Evolutionary conservation across 2,329 filamentous ascomycete genomes (phyloP).

Genomic region (Penicillium rolfsii): DNA sequence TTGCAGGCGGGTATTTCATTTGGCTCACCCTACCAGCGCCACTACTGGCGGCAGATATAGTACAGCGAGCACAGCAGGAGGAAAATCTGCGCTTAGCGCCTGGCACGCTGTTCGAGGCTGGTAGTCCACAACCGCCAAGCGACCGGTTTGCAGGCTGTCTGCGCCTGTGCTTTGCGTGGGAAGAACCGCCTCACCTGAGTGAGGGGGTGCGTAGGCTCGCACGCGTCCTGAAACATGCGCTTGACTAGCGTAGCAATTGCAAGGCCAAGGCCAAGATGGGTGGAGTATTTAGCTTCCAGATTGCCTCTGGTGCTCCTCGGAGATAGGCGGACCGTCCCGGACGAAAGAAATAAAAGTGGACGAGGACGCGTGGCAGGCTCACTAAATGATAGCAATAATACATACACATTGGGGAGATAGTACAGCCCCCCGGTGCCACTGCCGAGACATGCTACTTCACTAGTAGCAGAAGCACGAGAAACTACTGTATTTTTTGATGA

Average conservation of each 20-base stretch:
- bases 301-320: not conserved
- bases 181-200: conserved; percentile 64
- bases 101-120: conserved; percentile 72
- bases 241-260: not conserved
- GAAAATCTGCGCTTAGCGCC: conserved; percentile 70
- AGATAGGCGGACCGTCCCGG: conserved; percentile 9
- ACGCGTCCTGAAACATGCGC: conserved; percentile 23
- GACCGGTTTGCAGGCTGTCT: conserved; percentile 63
- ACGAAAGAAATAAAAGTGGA: not conserved
- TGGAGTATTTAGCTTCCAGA: not conserved
- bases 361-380: conserved; percentile 22
- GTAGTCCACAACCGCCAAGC: conserved; percentile 54
- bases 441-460: not conserved
- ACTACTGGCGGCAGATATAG: conserved; percentile 60
- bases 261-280: too few species aligned
- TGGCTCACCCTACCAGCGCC: conserved; percentile 69
- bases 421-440: not conserved
- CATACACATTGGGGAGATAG: not conserved
- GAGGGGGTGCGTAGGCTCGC: conserved; percentile 70
- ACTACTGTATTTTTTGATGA: not conserved
- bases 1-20: conserved; percentile 83
- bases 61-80: conserved; percentile 60
- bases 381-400: conserved; percentile 1
- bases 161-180: conserved; percentile 73
- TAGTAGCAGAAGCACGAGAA: not conserved